These are phyloP conservation scores for Sphagnum contortum DNA, from an alignment of 225 moss, liverwort and hornwort species.

Conservation along the genomic window DNA sequence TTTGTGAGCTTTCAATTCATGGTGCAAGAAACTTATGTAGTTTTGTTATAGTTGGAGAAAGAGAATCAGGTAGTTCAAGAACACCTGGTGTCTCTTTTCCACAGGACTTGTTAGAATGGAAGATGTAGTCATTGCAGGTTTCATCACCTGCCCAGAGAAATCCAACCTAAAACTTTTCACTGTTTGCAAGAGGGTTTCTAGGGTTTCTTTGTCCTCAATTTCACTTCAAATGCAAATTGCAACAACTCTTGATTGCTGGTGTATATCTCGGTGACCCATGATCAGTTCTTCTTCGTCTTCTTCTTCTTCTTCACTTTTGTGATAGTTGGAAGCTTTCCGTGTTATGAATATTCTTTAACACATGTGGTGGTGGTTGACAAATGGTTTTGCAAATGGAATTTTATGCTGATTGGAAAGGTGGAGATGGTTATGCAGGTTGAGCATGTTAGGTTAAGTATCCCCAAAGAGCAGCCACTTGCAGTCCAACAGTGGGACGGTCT, in stretches of 20 bases:
- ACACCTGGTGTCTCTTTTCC: neutral
- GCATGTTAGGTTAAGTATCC: slow-evolving; percentile 86
- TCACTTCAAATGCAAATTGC: too few species aligned
- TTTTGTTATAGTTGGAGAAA: neutral
- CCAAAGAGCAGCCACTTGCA: slow-evolving; percentile 74
- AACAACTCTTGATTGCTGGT: too few species aligned
- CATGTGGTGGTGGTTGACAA: neutral
- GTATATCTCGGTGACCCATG: too few species aligned
- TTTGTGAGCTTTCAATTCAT: too few species aligned
- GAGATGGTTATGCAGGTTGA: slow-evolving; percentile 51
- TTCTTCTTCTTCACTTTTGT: neutral
- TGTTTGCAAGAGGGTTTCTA: too few species aligned
- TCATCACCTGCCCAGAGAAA: neutral
- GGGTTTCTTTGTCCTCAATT: too few species aligned
- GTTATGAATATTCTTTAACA: neutral
- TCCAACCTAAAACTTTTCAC: too few species aligned
- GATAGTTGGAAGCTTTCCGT: too few species aligned
- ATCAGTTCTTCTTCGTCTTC: neutral
- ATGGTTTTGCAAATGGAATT: neutral
- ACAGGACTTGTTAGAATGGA: neutral
- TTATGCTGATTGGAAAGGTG: neutral
- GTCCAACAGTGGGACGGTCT: slow-evolving; percentile 96
- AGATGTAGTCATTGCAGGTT: neutral
- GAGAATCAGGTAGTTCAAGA: neutral
- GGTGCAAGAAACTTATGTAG: neutral